These are phyloP conservation scores for Filobasidium wieringae DNA, from an alignment of 768 basidiomycete genomes.

Conservation along the genomic window DNA sequence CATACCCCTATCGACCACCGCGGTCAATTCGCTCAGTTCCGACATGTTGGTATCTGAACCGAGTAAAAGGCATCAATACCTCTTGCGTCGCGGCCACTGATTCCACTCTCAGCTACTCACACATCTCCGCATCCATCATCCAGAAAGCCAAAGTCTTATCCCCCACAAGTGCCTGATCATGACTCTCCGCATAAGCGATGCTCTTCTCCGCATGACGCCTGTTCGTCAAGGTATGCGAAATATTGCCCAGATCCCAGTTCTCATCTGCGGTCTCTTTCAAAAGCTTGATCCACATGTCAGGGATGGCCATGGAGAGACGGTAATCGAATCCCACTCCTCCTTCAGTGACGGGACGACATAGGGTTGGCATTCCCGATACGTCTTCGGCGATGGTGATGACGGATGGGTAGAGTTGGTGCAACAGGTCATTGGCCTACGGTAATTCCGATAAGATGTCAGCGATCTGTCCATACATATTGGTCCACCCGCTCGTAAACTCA, in stretches of 20 bases:
- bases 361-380: slow-evolving; percentile 96
- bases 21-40: slow-evolving; percentile 66
- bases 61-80: background rate
- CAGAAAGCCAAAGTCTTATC: slow-evolving; percentile 99
- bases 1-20: slow-evolving; percentile 73
- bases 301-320: slow-evolving; percentile 93
- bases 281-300: slow-evolving; percentile 99
- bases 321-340: slow-evolving; percentile 98
- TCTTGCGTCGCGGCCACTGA: too few relatives aligned
- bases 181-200: slow-evolving; percentile 86
- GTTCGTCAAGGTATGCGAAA: slow-evolving; percentile 81
- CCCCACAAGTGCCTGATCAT: slow-evolving; percentile 95
- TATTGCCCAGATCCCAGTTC: slow-evolving; percentile 75
- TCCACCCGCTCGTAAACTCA: slow-evolving; percentile 42
- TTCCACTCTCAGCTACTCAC: slow-evolving; percentile 44
- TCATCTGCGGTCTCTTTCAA: slow-evolving; percentile 82
- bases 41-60: slow-evolving; percentile 82
- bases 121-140: slow-evolving; percentile 99
- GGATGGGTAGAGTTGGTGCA: slow-evolving; percentile 68
- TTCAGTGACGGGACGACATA: slow-evolving; percentile 61
- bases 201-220: slow-evolving; percentile 80
- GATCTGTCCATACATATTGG: background rate
- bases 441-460: background rate
- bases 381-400: slow-evolving; percentile 93
- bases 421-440: slow-evolving; percentile 83